phyloP scores from a whole-genome alignment of 2,329 filamentous ascomycete species.

The Tolypocladium guangdongense region DNA sequence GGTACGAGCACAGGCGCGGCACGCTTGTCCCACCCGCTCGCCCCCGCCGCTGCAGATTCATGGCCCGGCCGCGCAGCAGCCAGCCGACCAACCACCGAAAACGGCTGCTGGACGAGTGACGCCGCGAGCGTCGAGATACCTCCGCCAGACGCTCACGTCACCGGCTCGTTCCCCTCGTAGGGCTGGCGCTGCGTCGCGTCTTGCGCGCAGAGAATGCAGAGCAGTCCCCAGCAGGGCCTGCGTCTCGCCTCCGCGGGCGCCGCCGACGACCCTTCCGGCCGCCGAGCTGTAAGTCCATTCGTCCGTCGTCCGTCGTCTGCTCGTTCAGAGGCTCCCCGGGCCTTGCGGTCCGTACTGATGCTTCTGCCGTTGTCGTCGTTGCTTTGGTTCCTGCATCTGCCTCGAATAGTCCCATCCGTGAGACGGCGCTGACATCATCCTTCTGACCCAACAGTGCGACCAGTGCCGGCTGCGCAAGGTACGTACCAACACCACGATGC shows the following conservation, averaged over 20 bases:
- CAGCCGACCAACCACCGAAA: background rate
- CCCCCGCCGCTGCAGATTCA: background rate
- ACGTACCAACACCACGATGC: slow-evolving; percentile 7
- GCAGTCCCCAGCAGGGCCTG: background rate
- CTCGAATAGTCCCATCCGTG: background rate
- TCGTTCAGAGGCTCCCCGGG: too few relatives aligned
- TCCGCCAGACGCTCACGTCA: too few relatives aligned
- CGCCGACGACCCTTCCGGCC: slow-evolving; percentile 21
- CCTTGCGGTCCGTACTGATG: too few relatives aligned
- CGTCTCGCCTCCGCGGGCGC: slow-evolving; percentile 16
- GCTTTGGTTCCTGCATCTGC: background rate
- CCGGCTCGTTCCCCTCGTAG: background rate
- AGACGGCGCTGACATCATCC: background rate
- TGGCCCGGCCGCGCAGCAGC: background rate
- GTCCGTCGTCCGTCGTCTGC: background rate
- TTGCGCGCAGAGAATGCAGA: background rate
- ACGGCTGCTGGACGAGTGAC: background rate
- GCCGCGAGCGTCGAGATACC: background rate
- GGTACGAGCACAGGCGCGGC: background rate
- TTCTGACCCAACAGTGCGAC: slow-evolving; percentile 25
- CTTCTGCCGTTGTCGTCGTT: background rate
- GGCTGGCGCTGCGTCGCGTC: background rate
- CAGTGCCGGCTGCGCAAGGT: slow-evolving; percentile 32
- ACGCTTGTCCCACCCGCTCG: background rate
- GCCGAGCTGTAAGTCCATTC: slow-evolving; percentile 24